Percentiles rank a stretch among this genome's conserved stretches.
These are phyloP conservation scores for Singerocomus inundabilis DNA, from an alignment of 1,284 basidiomycete genomes.

Conservation along the genomic window DNA sequence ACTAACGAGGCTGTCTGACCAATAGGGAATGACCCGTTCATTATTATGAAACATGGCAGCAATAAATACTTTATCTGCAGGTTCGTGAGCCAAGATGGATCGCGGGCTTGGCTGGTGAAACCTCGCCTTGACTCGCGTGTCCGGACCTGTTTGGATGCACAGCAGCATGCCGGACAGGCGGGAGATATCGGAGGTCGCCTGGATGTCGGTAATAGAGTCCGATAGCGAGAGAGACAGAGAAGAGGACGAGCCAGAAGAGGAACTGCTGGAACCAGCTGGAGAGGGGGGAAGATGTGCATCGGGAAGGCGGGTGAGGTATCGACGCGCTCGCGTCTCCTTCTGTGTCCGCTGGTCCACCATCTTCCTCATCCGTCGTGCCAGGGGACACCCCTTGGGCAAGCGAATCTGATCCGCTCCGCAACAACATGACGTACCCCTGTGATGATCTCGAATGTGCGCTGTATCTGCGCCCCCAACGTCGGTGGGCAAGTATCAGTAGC, in stretches of 20 bases:
- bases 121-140: conserved; percentile 20
- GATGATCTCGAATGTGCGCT: neutral
- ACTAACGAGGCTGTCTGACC: conserved; percentile 38
- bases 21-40: conserved; percentile 39
- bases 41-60: conserved; percentile 44
- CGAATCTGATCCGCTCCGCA: conserved; percentile 9
- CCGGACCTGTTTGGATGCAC: conserved; percentile 15
- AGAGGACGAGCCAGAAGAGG: conserved; percentile 7
- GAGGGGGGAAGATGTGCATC: too few relatives aligned
- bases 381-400: neutral
- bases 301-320: neutral
- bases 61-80: conserved; percentile 26
- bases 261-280: neutral
- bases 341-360: neutral
- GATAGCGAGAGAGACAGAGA: conserved; percentile 11
- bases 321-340: neutral
- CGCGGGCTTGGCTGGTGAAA: neutral
- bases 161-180: conserved; percentile 13
- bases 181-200: conserved; percentile 18
- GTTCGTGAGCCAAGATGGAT: neutral
- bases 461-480: too few relatives aligned
- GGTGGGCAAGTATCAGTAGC: neutral
- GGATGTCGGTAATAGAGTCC: conserved; percentile 6
- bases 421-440: conserved; percentile 10
- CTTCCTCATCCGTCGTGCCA: neutral